Conservation (phyloP, 495 filamentous ascomycete genomes). For the Podospora pseudopauciseta region DNA sequence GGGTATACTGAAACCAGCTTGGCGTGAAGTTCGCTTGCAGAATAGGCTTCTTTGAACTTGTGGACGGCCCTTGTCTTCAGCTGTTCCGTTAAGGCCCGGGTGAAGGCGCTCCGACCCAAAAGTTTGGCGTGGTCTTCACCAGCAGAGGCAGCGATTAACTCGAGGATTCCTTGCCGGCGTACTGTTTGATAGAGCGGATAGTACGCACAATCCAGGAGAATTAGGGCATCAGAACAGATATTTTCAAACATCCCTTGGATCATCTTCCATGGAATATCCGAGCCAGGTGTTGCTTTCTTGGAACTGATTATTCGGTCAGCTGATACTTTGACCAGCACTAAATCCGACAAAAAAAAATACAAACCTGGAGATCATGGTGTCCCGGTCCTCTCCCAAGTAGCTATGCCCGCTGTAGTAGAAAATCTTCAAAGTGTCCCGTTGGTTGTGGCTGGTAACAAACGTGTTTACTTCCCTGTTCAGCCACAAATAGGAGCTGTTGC, state of each 20-base stretch:
- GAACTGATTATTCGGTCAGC: conserved; percentile 30
- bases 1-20: conserved; percentile 42
- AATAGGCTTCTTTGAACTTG: conserved; percentile 35
- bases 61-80: conserved; percentile 39
- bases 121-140: conserved; percentile 43
- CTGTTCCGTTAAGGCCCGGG: conserved; percentile 40
- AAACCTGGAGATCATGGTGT: conserved; percentile 49
- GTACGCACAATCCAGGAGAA: conserved; percentile 51
- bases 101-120: conserved; percentile 43
- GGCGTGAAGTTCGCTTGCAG: conserved; percentile 48
- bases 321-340: conserved; percentile 2
- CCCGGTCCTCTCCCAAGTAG: conserved; percentile 44
- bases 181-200: conserved; percentile 43
- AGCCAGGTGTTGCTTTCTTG: conserved; percentile 36
- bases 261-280: conserved; percentile 44
- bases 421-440: conserved; percentile 45
- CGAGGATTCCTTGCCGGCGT: conserved; percentile 42
- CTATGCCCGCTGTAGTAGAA: conserved; percentile 48
- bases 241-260: conserved; percentile 48
- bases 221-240: conserved; percentile 42
- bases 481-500: conserved; percentile 42
- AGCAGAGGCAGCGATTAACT: conserved; percentile 46
- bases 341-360: conserved; percentile 5
- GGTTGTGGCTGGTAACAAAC: conserved; percentile 44
- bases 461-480: conserved; percentile 40